These are phyloP conservation scores for Dichotomocladium elegans DNA, from an alignment of 371 early-diverging fungal species.

Conservation along the genomic window DNA sequence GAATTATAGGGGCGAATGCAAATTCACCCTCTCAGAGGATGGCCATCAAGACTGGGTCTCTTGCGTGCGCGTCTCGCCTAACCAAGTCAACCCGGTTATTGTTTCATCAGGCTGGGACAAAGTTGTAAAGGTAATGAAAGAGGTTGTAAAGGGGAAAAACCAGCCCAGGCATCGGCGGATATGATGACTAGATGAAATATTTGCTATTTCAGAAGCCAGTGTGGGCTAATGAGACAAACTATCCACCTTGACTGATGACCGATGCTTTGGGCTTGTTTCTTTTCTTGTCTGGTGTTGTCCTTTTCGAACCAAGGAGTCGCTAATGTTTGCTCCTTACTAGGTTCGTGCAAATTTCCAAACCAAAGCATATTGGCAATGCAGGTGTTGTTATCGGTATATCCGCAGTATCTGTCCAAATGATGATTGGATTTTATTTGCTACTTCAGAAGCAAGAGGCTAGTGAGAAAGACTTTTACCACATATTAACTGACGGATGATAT, in stretches of 20 bases:
- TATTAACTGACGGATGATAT: too few relatives aligned
- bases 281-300: neutral
- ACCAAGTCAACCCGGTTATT: conserved; percentile 94
- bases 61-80: conserved; percentile 98
- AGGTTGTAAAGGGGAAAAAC: neutral
- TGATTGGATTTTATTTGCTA: conserved; percentile 11
- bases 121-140: conserved; percentile 78
- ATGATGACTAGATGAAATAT: conserved; percentile 8
- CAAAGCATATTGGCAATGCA: neutral
- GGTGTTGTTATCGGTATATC: neutral
- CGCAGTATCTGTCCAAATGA: neutral
- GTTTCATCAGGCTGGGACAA: conserved; percentile 99
- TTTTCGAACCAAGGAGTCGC: too few relatives aligned
- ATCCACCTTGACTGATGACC: neutral
- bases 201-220: conserved; percentile 11
- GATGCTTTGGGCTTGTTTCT: neutral
- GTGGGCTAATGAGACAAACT: conserved; percentile 10
- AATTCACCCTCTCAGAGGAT: conserved; percentile 90
- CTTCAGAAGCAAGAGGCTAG: conserved; percentile 9
- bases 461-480: conserved; percentile 7
- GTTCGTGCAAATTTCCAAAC: too few relatives aligned
- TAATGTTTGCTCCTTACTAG: too few relatives aligned
- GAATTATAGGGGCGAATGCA: conserved; percentile 86
- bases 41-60: conserved; percentile 98
- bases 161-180: neutral